Percentiles rank a stretch among this genome's conserved stretches.
Evolutionary conservation across 345 rosid genomes (phyloP).

Genomic region (Citrus trifoliata): DNA sequence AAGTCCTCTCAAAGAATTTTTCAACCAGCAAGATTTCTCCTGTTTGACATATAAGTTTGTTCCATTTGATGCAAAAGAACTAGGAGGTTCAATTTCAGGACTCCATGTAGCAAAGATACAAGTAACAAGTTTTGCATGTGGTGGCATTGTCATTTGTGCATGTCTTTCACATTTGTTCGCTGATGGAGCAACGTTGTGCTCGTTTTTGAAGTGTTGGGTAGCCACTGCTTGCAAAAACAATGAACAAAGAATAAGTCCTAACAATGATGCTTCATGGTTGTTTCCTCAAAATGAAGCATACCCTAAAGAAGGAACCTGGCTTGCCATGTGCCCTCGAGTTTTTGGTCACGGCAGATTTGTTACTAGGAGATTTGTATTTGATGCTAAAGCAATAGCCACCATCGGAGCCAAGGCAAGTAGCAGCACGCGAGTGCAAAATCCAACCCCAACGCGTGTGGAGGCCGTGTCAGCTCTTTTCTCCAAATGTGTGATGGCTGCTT

Average conservation of each 20-base stretch:
- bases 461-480: constrained; percentile 51
- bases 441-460: constrained; percentile 47
- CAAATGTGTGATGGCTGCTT: constrained; percentile 30
- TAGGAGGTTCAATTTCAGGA: neutral
- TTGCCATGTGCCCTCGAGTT: neutral
- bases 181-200: constrained; percentile 35
- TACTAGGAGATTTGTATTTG: constrained; percentile 43
- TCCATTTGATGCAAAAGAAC: neutral
- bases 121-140: constrained; percentile 27
- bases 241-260: constrained; percentile 13
- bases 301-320: neutral
- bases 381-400: constrained; percentile 28
- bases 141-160: constrained; percentile 42
- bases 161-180: constrained; percentile 40
- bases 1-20: constrained; percentile 5
- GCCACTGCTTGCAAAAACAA: constrained; percentile 6
- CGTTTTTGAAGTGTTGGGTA: constrained; percentile 44
- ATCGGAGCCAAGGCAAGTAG: constrained; percentile 31
- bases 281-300: constrained; percentile 22
- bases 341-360: constrained; percentile 7
- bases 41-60: constrained; percentile 10
- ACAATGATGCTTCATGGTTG: constrained; percentile 25
- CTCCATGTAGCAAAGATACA: constrained; percentile 18
- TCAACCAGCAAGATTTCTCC: constrained; percentile 8
- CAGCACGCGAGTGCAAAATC: constrained; percentile 32